Evolutionary conservation across 805 yeast genomes (phyloP), one percentile per base, ranked within the genome.

Genomic region (Metschnikowia cerradonensis): DNA sequence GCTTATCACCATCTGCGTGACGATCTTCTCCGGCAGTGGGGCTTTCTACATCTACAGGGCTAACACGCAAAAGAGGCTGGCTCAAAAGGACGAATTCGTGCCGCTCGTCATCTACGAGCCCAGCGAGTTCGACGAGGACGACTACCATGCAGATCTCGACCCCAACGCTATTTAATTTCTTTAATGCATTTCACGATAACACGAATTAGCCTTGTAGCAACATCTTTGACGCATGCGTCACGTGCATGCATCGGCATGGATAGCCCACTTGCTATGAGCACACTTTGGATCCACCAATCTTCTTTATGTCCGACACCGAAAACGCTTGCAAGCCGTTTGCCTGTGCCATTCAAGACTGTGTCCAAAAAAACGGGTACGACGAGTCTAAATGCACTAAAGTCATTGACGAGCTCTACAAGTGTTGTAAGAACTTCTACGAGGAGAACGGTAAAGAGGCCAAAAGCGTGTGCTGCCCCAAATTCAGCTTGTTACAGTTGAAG

Each of bases 281-380:
- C 31, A 15, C 34, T 15, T 11, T 6, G 6, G 22, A 15, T 11
- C 8, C 13, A 34, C 20, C 36, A 32, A 19, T 22, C 26, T 11
- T 13, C 37, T 17, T 26, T 14, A 51, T 41, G 48, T 26, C 50
- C 6, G 50, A 51, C 20, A 50, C 44, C 22, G 36, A 37, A 14
- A 77, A 74, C 49, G 80, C 86, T 2, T 89, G 96, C 67, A 87
- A 87, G 62, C 77, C 86, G 5, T 77, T 84, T 55, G 96, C 96
- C 2, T 89, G 96, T 69, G 83, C 82, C 2, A 89, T 89, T 37
- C 96, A 88, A 66, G 86, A 84, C 57, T 90, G 97, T 62, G 69
- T 90, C 8, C 77, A 79, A 47, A 62, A 68, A 23, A 76, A 77
- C 56, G 76, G 79, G 37, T 90, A 82, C 67, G 77, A 88, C 64